Conservation (phyloP, 805 yeast genomes). For the Metschnikowia proteae region DNA sequence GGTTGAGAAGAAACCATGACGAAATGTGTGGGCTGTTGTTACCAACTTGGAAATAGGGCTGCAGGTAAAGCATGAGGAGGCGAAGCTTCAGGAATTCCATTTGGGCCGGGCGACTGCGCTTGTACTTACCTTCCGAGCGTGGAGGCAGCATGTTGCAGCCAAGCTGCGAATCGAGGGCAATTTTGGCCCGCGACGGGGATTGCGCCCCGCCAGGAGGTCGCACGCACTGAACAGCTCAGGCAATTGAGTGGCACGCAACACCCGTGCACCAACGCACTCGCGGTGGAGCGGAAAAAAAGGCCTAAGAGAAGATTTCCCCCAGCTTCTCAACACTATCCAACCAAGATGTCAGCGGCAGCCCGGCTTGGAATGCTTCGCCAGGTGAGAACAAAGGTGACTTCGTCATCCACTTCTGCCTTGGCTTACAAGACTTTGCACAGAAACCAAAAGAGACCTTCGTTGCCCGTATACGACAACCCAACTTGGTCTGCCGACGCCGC, state of each 20-base stretch:
- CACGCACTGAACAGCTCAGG: no score
- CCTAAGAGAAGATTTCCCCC: neutral
- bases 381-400: conserved; percentile 19
- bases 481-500: conserved; percentile 96
- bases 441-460: conserved; percentile 79
- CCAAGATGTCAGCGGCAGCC: neutral
- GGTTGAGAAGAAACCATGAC: no score
- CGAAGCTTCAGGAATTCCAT: no score
- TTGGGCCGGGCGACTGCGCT: no score
- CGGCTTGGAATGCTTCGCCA: conserved; percentile 13
- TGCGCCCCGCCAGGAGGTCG: no score
- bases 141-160: no score
- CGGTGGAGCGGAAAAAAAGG: conserved; percentile 4
- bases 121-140: no score
- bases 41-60: no score
- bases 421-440: conserved; percentile 92
- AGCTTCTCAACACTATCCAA: neutral
- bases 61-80: no score
- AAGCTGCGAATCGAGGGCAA: no score
- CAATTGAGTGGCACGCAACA: neutral
- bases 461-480: conserved; percentile 92
- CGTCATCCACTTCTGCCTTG: conserved; percentile 85
- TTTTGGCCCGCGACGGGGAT: no score
- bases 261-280: neutral
- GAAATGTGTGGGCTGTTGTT: no score